Evolutionary conservation across 2,329 filamentous ascomycete species (phyloP).

Genomic region (Chalara sp.): DNA sequence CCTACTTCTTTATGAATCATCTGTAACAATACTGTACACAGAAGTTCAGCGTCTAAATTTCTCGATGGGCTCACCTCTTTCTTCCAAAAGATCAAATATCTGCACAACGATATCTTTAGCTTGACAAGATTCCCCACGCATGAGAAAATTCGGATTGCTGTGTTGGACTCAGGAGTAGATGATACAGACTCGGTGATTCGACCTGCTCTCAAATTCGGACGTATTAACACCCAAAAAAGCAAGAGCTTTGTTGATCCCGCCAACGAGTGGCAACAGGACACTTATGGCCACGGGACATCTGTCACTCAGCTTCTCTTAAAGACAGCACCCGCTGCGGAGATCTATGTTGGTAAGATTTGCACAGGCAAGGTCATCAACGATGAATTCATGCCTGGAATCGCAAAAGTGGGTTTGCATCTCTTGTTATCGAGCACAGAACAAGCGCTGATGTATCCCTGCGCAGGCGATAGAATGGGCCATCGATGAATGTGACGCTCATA

Average conservation of each 20-base stretch:
- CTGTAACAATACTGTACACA: too few relatives aligned
- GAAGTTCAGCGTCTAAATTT: too few relatives aligned
- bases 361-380: background rate
- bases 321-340: constrained; percentile 20
- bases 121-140: too few relatives aligned
- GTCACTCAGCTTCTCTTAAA: constrained; percentile 21
- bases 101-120: too few relatives aligned
- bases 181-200: background rate
- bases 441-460: too few relatives aligned
- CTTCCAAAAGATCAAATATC: too few relatives aligned
- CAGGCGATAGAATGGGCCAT: background rate
- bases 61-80: too few relatives aligned
- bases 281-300: constrained; percentile 21
- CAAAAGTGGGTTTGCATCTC: background rate
- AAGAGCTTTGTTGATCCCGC: background rate
- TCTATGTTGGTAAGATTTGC: constrained; percentile 22
- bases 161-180: background rate
- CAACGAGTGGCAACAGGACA: background rate
- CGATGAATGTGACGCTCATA: constrained; percentile 9
- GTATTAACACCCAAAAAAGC: background rate
- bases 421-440: too few relatives aligned
- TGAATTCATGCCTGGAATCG: background rate
- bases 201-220: background rate
- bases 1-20: too few relatives aligned
- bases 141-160: background rate